Percentiles rank a stretch among this genome's conserved stretches.
phyloP scores from a whole-genome alignment of 176 grass and related monocot species.

The Ampelocalamus luodianensis region DNA sequence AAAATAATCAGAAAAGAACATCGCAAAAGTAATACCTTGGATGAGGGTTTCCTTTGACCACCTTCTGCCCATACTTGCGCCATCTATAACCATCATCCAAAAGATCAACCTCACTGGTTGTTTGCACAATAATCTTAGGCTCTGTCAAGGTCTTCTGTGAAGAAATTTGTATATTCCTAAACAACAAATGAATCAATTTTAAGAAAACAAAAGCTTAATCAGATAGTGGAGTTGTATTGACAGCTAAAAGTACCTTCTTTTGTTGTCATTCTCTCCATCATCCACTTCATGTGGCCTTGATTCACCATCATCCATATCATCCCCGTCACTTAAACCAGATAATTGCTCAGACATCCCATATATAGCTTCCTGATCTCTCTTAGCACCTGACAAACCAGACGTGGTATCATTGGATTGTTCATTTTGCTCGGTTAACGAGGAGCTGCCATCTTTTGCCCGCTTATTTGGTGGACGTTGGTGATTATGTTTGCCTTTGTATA shows the following conservation, averaged over 20 bases:
- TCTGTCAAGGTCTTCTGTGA: constrained; percentile 73
- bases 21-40: constrained; percentile 61
- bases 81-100: constrained; percentile 99
- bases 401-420: constrained; percentile 60
- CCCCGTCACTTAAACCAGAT: constrained; percentile 75
- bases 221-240: constrained; percentile 28
- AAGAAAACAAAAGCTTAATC: constrained; percentile 4
- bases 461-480: constrained; percentile 79
- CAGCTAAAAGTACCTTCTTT: constrained; percentile 61
- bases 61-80: constrained; percentile 98
- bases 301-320: constrained; percentile 70
- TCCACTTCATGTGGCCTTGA: constrained; percentile 58
- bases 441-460: constrained; percentile 68
- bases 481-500: constrained; percentile 95
- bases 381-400: constrained; percentile 53
- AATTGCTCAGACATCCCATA: constrained; percentile 76
- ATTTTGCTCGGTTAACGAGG: constrained; percentile 51
- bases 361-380: constrained; percentile 60
- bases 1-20: constrained; percentile 4
- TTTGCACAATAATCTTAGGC: constrained; percentile 87
- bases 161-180: constrained; percentile 71
- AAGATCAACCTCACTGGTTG: constrained; percentile 98
- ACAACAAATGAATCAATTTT: constrained; percentile 22
- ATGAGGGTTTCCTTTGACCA: constrained; percentile 96
- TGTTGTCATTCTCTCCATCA: constrained; percentile 54